These are phyloP conservation scores for Arctostaphylos glauca DNA, from an alignment of 148 eudicot species.

Conservation along the genomic window DNA sequence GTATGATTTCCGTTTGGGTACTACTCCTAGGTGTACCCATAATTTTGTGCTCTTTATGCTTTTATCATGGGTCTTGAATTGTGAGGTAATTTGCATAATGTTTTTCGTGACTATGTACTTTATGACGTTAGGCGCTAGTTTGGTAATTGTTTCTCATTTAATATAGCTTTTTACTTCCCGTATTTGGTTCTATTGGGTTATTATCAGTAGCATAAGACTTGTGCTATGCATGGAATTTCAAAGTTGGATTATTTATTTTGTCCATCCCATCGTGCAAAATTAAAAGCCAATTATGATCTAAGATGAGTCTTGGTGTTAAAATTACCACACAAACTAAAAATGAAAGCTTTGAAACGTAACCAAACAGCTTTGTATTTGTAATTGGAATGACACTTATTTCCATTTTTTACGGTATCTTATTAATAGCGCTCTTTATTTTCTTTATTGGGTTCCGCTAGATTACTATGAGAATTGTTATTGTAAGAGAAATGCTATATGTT, in stretches of 20 bases:
- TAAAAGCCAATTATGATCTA: too few relatives aligned
- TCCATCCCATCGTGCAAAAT: background rate
- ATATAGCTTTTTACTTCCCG: background rate
- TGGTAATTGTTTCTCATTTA: background rate
- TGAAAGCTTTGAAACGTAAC: too few relatives aligned
- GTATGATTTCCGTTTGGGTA: background rate
- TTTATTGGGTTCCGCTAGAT: too few relatives aligned
- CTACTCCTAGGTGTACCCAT: background rate
- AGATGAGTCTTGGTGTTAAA: too few relatives aligned
- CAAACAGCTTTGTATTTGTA: too few relatives aligned
- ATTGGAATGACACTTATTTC: too few relatives aligned
- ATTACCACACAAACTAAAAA: too few relatives aligned
- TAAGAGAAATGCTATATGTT: background rate
- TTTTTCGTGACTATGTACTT: background rate
- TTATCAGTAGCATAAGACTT: too few relatives aligned
- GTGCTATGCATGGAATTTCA: background rate
- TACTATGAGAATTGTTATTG: too few relatives aligned
- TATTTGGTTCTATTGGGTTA: too few relatives aligned
- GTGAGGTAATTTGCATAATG: background rate
- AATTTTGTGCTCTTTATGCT: background rate
- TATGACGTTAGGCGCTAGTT: background rate
- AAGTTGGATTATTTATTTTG: background rate
- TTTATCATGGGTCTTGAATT: background rate
- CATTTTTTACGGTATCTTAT: too few relatives aligned
- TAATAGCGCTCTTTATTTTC: too few relatives aligned